phyloP scores from a whole-genome alignment of 495 filamentous ascomycete genomes.

The Platismatia glauca region DNA sequence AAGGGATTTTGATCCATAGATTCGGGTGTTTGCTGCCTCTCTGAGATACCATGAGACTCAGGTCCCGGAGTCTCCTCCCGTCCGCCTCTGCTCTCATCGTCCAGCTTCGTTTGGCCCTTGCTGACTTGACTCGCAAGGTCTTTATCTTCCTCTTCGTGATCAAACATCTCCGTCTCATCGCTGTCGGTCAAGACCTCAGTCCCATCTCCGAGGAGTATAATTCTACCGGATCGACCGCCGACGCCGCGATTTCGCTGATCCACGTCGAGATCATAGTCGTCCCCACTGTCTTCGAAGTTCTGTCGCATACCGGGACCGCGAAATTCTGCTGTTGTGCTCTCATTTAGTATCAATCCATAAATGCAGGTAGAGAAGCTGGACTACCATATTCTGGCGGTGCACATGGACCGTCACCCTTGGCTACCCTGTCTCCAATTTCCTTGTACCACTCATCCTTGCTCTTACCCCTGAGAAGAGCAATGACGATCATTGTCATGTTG shows the following conservation, averaged over 20 bases:
- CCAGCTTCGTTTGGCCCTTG: constrained; percentile 29
- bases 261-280: constrained; percentile 81
- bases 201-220: constrained; percentile 91
- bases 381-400: constrained; percentile 99
- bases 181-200: constrained; percentile 80
- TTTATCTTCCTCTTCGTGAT: constrained; percentile 76
- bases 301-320: constrained; percentile 85
- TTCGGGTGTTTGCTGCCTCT: constrained; percentile 21
- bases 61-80: constrained; percentile 54
- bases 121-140: constrained; percentile 53
- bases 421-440: constrained; percentile 85
- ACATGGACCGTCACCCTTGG: constrained; percentile 94
- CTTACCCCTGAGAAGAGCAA: constrained; percentile 81
- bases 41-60: constrained; percentile 34
- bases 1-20: constrained; percentile 30
- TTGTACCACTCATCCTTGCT: constrained; percentile 98
- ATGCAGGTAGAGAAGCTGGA: constrained; percentile 40
- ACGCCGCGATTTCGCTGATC: constrained; percentile 50
- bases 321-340: constrained; percentile 72
- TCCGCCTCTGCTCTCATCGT: constrained; percentile 34
- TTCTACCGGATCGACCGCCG: constrained; percentile 62
- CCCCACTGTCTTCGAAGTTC: constrained; percentile 83
- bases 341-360: constrained; percentile 28
- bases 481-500: constrained; percentile 96
- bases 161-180: constrained; percentile 86